Evolutionary conservation across 2,329 filamentous ascomycete genomes (phyloP).

Genomic region (Trichoderma asperellum): DNA sequence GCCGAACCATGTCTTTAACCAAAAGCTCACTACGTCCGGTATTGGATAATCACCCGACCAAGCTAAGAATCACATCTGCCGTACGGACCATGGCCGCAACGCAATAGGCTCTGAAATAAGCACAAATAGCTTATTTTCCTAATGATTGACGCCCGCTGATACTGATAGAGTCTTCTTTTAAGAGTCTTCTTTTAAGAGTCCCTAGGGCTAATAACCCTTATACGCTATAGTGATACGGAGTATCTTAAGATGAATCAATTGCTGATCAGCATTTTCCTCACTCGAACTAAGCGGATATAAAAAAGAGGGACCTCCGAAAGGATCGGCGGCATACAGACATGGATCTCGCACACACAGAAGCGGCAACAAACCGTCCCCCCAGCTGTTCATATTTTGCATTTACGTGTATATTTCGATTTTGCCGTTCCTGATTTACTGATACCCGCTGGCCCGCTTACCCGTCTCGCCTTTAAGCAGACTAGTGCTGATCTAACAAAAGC

Average conservation of each 20-base stretch:
- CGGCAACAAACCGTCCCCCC: background rate
- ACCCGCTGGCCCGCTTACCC: background rate
- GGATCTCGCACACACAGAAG: background rate
- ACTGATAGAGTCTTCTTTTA: background rate
- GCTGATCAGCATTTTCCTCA: background rate
- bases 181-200: background rate
- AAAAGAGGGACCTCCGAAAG: background rate
- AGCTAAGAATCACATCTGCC: background rate
- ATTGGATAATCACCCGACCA: background rate
- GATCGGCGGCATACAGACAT: background rate
- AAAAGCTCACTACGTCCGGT: background rate
- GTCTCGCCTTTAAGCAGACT: background rate
- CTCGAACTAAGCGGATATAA: background rate
- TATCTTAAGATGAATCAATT: background rate
- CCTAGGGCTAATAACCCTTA: background rate
- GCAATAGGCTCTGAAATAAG: background rate
- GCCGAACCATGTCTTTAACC: background rate
- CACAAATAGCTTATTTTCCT: background rate
- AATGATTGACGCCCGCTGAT: background rate
- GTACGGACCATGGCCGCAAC: background rate
- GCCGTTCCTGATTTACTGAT: background rate
- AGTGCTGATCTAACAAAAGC: slow-evolving; percentile 1
- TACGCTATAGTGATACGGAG: background rate
- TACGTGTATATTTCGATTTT: background rate
- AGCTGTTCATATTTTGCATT: background rate